These are phyloP conservation scores for Colletotrichum siamense DNA, from an alignment of 2,329 filamentous ascomycete genomes.

Conservation along the genomic window DNA sequence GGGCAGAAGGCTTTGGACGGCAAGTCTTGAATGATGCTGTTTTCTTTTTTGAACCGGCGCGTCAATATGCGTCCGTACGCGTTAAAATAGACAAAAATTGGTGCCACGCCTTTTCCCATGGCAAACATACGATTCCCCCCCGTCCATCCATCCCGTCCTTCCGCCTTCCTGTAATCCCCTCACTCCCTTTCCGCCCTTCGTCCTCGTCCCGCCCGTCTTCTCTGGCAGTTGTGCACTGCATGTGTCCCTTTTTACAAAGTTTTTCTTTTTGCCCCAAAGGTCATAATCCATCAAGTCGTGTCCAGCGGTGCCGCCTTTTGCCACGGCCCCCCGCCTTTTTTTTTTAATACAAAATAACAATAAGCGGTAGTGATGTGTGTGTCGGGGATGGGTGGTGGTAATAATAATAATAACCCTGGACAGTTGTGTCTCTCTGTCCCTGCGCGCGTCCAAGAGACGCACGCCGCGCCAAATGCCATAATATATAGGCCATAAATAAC, in stretches of 20 bases:
- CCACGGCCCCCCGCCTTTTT: neutral
- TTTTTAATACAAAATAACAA: constrained; percentile 12
- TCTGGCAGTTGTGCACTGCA: neutral
- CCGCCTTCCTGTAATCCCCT: neutral
- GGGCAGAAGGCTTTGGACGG: neutral
- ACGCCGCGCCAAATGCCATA: neutral
- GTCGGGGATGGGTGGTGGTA: neutral
- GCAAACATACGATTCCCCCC: neutral
- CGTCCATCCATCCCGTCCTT: neutral
- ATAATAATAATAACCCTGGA: neutral
- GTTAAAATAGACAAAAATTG: neutral
- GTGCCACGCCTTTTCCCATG: neutral
- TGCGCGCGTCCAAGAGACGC: neutral
- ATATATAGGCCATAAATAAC: neutral
- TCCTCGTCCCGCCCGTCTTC: neutral
- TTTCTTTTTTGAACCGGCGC: neutral
- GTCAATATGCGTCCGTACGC: neutral
- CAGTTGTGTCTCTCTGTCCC: neutral
- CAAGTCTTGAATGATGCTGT: neutral
- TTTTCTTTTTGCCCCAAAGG: neutral
- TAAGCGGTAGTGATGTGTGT: neutral
- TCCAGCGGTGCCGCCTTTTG: neutral
- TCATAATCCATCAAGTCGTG: constrained; percentile 24
- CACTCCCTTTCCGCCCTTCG: neutral
- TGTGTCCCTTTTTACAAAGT: neutral